Conservation (phyloP, 2,329 filamentous ascomycete genomes). For the Fusarium xyrophilum region DNA sequence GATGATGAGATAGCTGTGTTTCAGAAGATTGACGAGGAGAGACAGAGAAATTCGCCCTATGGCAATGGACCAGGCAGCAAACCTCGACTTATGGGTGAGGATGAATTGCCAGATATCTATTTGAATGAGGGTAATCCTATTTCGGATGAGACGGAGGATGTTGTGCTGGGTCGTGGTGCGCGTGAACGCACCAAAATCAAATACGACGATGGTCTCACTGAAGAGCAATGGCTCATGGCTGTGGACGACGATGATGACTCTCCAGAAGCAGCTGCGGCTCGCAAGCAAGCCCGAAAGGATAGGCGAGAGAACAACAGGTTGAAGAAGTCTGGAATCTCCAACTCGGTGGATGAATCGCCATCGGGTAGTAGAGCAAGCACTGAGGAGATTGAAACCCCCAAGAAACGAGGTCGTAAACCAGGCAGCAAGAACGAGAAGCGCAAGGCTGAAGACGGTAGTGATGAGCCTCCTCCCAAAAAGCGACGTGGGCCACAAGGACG, state of each 20-base stretch:
- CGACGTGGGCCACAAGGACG: conserved; percentile 74
- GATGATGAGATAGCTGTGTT: conserved; percentile 81
- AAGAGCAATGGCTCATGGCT: conserved; percentile 98
- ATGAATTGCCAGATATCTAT: conserved; percentile 93
- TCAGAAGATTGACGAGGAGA: conserved; percentile 82
- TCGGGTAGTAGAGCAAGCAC: conserved; percentile 81
- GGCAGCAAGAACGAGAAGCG: conserved; percentile 80
- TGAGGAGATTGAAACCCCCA: conserved; percentile 76
- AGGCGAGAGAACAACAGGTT: conserved; percentile 79
- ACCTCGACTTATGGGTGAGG: conserved; percentile 84
- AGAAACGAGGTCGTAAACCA: conserved; percentile 86
- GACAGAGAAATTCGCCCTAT: conserved; percentile 71
- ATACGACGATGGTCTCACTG: conserved; percentile 96
- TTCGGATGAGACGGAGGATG: conserved; percentile 78
- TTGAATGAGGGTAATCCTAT: conserved; percentile 84
- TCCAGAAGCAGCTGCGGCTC: conserved; percentile 88
- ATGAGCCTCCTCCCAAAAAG: conserved; percentile 80
- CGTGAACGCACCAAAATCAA: conserved; percentile 93
- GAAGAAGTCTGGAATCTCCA: conserved; percentile 56
- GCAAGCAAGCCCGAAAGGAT: conserved; percentile 85
- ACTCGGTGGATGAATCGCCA: conserved; percentile 71
- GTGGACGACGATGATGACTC: conserved; percentile 96
- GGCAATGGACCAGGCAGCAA: conserved; percentile 70
- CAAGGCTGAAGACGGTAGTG: conserved; percentile 81
- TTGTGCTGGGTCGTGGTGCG: conserved; percentile 82